Base-by-base conservation (phyloP, 2,329 filamentous ascomycete species). In the Apiospora koreana region DNA sequence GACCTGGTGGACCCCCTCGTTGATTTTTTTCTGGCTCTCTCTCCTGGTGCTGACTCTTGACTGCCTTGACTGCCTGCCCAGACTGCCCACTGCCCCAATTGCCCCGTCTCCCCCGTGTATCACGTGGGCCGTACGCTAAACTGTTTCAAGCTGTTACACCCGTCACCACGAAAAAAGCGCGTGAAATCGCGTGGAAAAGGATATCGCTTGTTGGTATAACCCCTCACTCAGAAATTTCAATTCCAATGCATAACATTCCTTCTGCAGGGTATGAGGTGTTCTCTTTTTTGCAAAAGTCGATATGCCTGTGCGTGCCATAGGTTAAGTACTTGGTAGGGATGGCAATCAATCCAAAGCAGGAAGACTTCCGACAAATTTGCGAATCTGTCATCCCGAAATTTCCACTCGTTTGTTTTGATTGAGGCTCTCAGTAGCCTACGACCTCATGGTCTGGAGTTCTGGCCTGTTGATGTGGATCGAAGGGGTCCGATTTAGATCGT, bases 201-300 rank as follows among this genome's bases (percentile, higher is more conserved):
- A 62, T 9, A 9, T 38, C 31, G 54, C 35, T n/a, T n/a, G 54
- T n/a, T 62, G 18, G n/a, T n/a, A n/a, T 12, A n/a, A 62, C 54
- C 54, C 54, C 54, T 62, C 54, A 58, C 1, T 58, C 31, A 21
- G 54, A 46, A 31, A 62, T 62, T 62, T 62, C 54, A 62, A 62
- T 62, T 12, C 54, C 31, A 62, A 62, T 62, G 54, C 54, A 62
- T 62, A n/a, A 38, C 54, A 62, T 62, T 62, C 54, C 54, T 62
- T 31, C 31, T 23, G 28, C 54, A 62, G 21, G 54, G 31, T 23
- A 31, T 14, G 31, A 12, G 2, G 35, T 62, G 18, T 3, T 58
- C 50, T 8, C 48, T 2, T 54, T 35, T 58, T 58, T 21, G 28
- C 28, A 35, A 58, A 31, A 35, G 50, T 58, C 50, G 28, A 18